phyloP scores from a whole-genome alignment of 1,139 yeast species.

The Yamadazyma mexicana region DNA sequence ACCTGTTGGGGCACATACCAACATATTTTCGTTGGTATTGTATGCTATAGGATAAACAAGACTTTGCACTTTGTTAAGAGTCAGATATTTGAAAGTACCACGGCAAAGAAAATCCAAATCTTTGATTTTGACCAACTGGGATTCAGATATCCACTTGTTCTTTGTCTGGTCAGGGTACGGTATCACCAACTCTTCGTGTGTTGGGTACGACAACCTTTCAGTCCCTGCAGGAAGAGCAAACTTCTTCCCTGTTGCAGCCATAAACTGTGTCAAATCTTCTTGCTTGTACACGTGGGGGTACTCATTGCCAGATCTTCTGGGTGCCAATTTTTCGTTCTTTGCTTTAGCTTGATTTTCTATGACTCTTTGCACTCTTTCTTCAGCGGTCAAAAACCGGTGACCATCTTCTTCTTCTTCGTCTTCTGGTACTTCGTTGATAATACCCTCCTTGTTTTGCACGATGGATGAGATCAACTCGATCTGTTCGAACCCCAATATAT shows the following conservation, averaged over 20 bases:
- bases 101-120: constrained; percentile 77
- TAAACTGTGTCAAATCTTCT: constrained; percentile 57
- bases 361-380: constrained; percentile 59
- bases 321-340: constrained; percentile 50
- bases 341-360: constrained; percentile 53
- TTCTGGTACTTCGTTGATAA: constrained; percentile 2
- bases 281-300: constrained; percentile 89
- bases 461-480: constrained; percentile 73
- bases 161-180: constrained; percentile 64
- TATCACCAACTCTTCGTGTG: constrained; percentile 73
- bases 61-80: constrained; percentile 87
- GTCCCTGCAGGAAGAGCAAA: constrained; percentile 83
- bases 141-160: constrained; percentile 50
- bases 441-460: constrained; percentile 49
- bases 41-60: constrained; percentile 91
- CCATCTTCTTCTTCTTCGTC: constrained; percentile 7
- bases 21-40: constrained; percentile 90
- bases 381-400: constrained; percentile 47
- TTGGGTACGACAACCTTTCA: constrained; percentile 58
- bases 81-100: constrained; percentile 80
- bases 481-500: constrained; percentile 81
- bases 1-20: constrained; percentile 98
- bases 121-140: constrained; percentile 54
- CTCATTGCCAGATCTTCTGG: constrained; percentile 46
- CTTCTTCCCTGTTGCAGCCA: constrained; percentile 79